Base-by-base conservation (phyloP, 169 alveolate species). In the Plasmodium coatneyi region DNA sequence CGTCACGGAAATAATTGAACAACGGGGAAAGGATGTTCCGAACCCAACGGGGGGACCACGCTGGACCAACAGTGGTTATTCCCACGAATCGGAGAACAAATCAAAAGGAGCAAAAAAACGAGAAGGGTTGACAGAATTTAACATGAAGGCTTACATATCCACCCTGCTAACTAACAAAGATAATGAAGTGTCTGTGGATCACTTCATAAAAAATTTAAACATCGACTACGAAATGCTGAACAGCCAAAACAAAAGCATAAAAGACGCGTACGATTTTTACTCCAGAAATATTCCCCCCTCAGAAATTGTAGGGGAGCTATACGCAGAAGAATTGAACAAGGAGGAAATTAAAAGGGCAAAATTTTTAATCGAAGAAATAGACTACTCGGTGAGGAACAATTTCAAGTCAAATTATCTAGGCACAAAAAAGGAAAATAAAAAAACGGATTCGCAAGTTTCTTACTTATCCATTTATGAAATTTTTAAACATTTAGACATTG, bases 301-400 rank as follows among this genome's bases (percentile, higher is more conserved):
- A 5, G 93, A 86, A 74, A 14, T 39, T 1, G 28, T 86, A 25
- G 71, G 66, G 22, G 82, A 43, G 49, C 5, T 80, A 9, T 83
- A 83, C 56, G 12, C 81, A 34, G 32, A 70, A 3, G 93, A 86
- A 54, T 32, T 86, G 41, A 86, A 86, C 66, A 54, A 86, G 9
- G 93, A 86, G 0, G 93, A 86, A 76, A 28, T 86, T 49, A 78
- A 86, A 86, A 86, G 93, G 32, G 93, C 93, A 9, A 86, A 86
- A 86, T 86, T 74, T 76, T 54, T 86, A 86, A 86, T 86, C 14
- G 93, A 86, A 86, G 93, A 86, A 34, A 86, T 86, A n/a, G 93
- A 86, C 60, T 86, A 74, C 36, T 86, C 93, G 28, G 93, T 86
- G 19, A 43, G 93, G 28, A 86, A 86, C 76, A 86, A 86, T 74